Base-by-base conservation (phyloP, 768 basidiomycete species). In the Lentinula sp. region DNA sequence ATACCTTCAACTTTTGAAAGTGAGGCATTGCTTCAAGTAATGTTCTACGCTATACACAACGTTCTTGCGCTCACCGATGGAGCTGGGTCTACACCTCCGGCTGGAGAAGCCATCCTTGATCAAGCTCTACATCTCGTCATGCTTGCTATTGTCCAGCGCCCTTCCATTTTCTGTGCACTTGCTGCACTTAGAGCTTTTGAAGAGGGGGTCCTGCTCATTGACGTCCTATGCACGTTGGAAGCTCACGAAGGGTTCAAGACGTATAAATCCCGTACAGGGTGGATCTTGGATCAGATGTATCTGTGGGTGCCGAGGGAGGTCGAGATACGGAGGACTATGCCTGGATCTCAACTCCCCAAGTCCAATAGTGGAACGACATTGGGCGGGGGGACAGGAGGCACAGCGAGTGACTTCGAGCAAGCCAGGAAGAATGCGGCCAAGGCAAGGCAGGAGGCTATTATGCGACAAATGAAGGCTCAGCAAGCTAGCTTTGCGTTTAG, bases 401-500 rank as follows among this genome's bases (percentile, higher is more conserved):
- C 71, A 13, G 70, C 74, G 0, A 68, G 77, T 23, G 83, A 87
- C 62, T 73, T 83, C 2, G 88, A 85, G 61, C 87, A 87, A 60
- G 82, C 84, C 46, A 91, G 88, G 78, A 93, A 92, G 70, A 80
- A 79, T 32, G 92, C 94, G 4, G 94, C 92, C 7, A 93, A 94
- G 70, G 90, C 86, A 11, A 80, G 95, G n/a, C 90, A 97, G 70
- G 91, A 89, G 62, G 89, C 91, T 0, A 92, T 99, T 67, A 92
- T 99, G 93, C 84, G 87, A 68, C 88, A 97, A 74, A 98, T 98
- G 85, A 93, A 92, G 68, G 87, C 88, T 28, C 91, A 95, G 67
- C 95, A 98, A 68, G 88, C 86, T 34, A 89, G 87, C 65, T 93
- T 95, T 70, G 86, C 91, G 2, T 80, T 84, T 69, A 89, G 87